Conservation (phyloP, 78 protist genomes). For the Cyanophora paradoxa region DNA sequence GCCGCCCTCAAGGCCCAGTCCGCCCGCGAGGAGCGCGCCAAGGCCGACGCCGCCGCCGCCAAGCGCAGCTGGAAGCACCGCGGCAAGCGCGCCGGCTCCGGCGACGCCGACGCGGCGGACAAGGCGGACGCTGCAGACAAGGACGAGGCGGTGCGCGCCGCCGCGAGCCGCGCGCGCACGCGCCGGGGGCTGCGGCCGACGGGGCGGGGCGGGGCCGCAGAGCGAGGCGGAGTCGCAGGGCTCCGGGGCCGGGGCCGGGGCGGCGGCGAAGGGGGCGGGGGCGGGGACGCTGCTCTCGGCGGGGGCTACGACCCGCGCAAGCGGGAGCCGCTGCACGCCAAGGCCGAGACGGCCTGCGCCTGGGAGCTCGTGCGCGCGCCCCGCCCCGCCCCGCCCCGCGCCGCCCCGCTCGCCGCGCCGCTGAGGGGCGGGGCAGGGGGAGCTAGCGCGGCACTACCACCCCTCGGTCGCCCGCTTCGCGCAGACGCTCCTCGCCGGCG, state of each 20-base stretch:
- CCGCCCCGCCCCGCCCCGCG: neutral
- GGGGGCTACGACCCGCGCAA: neutral
- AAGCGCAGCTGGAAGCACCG: neutral
- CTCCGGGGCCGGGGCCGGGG: neutral
- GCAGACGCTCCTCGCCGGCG: neutral
- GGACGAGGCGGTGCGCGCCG: too few species aligned
- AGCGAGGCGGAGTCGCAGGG: neutral
- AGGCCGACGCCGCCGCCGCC: too few species aligned
- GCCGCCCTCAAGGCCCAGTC: neutral
- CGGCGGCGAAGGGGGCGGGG: too few species aligned
- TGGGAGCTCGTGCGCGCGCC: slow-evolving; percentile 2
- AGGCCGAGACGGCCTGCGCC: neutral
- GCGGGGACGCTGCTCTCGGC: too few species aligned
- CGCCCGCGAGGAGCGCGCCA: too few species aligned
- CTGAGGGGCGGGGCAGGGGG: neutral
- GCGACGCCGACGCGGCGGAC: too few species aligned
- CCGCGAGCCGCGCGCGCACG: neutral
- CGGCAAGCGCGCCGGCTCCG: too few species aligned
- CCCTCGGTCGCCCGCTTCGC: slow-evolving; percentile 11
- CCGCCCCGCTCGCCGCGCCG: neutral
- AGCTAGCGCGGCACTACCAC: neutral
- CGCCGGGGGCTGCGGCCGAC: too few species aligned
- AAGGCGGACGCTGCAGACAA: too few species aligned
- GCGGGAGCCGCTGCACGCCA: slow-evolving; percentile 1
- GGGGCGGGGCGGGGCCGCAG: too few species aligned